Base-by-base conservation (phyloP, 2,329 filamentous ascomycete species). In the Lachnellula hyalina region DNA sequence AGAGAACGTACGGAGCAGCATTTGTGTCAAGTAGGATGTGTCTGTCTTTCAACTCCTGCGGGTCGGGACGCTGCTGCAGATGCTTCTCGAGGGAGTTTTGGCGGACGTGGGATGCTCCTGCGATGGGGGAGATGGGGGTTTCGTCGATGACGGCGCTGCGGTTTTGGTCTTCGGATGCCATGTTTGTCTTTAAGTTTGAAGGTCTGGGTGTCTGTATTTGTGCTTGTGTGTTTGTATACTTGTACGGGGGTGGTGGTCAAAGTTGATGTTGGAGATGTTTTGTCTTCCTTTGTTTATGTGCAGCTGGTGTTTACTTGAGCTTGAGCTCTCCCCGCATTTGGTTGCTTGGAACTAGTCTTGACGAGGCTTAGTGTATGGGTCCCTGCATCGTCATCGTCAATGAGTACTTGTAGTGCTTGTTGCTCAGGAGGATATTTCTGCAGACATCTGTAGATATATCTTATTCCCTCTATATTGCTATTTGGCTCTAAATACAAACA, bases 21-120 rank as follows among this genome's bases (percentile, higher is more conserved):
- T 76, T 84, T 2, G 83, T 87, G 64, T 86, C 81, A 4, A 87
- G 75, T 50, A 89, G 70, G 59, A 89, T 89, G 66, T 88, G 81
- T 58, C 82, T 74, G 61, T 86, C 80, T 72, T 86, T 87, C 57
- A 89, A 74, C 58, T 88, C 85, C 67, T 86, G 76, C 14, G 72
- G 67, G 48, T 79, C 82, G 23, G 87, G 87, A 41, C 90, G 87
- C 64, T 85, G 82, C 69, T 85, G 81, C 52, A 90, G 77, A 66
- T 89, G 83, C 65, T 85, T 83, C 71, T 89, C 86, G 12, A 91
- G 78, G 4, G 86, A 90, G 75, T 89, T 85, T 70, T 81, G 82
- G 64, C 83, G 79, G 42, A 69, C 74, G 23, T 72, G 67, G 51
- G 69, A 63, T 50, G 78, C 47, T n/a, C 59, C 74, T 44, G 77